A percentile compares a stretch with the other conserved stretches of the same genome.
Evolutionary conservation across 345 rosid genomes (phyloP).

Genomic region (Eucalyptus polybractea): DNA sequence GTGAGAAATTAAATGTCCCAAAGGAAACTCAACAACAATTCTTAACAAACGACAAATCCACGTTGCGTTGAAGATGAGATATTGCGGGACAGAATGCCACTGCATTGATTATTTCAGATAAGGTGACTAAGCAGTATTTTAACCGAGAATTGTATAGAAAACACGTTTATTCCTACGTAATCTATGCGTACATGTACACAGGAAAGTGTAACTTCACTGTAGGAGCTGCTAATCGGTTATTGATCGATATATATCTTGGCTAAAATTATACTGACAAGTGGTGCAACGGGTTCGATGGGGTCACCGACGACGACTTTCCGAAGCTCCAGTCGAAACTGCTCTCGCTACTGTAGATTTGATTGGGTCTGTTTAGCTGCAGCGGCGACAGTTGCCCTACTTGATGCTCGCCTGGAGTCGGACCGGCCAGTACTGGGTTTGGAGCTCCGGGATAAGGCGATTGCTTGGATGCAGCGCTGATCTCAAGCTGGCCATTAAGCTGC

Average conservation of each 20-base stretch:
- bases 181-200: neutral
- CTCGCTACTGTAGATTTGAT: neutral
- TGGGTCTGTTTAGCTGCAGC: neutral
- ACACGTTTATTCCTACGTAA: neutral
- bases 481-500: conserved; percentile 63
- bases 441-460: neutral
- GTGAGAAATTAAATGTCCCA: neutral
- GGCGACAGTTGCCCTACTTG: neutral
- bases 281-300: conserved; percentile 53
- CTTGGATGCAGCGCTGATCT: conserved; percentile 21
- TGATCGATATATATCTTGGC: neutral
- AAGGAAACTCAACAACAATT: neutral
- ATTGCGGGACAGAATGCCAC: neutral
- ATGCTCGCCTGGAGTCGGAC: neutral
- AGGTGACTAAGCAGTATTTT: neutral
- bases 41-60: neutral
- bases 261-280: conserved; percentile 51
- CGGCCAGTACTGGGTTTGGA: neutral
- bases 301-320: conserved; percentile 41
- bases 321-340: conserved; percentile 58
- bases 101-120: neutral
- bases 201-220: neutral
- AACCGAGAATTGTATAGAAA: neutral
- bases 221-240: neutral
- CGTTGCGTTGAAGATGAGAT: neutral